These are phyloP conservation scores for Bipolaris victoriae DNA, from an alignment of 2,329 filamentous ascomycete genomes.

Conservation along the genomic window DNA sequence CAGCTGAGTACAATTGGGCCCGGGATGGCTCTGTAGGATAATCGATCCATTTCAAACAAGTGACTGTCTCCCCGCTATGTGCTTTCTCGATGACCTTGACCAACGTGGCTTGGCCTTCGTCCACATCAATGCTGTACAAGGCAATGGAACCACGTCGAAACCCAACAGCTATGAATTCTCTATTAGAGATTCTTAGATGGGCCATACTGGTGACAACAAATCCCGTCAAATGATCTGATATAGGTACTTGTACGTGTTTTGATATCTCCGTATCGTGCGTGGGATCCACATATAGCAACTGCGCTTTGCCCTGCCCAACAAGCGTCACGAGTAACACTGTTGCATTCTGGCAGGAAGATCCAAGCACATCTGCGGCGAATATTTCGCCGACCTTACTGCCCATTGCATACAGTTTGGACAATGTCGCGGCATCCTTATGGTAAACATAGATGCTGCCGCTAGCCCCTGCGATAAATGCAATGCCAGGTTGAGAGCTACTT, in stretches of 20 bases:
- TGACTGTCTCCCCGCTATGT: slow-evolving; percentile 70
- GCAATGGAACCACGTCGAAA: slow-evolving; percentile 63
- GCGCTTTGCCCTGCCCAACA: slow-evolving; percentile 46
- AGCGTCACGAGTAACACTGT: slow-evolving; percentile 48
- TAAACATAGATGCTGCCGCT: slow-evolving; percentile 54
- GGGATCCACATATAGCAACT: slow-evolving; percentile 34
- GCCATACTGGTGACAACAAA: slow-evolving; percentile 61
- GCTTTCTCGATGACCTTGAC: slow-evolving; percentile 29
- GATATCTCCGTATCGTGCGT: slow-evolving; percentile 3
- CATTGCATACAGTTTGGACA: slow-evolving; percentile 36
- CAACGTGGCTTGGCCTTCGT: slow-evolving; percentile 14
- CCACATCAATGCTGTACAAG: slow-evolving; percentile 49
- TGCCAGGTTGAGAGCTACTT: slow-evolving; percentile 42
- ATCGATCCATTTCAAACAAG: slow-evolving; percentile 59
- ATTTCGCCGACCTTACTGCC: slow-evolving; percentile 52
- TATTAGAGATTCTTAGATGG: slow-evolving; percentile 28
- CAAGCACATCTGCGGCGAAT: slow-evolving; percentile 30
- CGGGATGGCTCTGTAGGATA: slow-evolving; percentile 44
- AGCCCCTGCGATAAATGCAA: slow-evolving; percentile 56
- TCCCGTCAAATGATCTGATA: slow-evolving; percentile 45
- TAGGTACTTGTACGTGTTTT: slow-evolving; percentile 16
- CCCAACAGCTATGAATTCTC: slow-evolving; percentile 57
- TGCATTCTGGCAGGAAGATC: slow-evolving; percentile 11
- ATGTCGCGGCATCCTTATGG: slow-evolving; percentile 13
- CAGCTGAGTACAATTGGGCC: slow-evolving; percentile 70